Evolutionary conservation across 345 rosid species (phyloP).

Genomic region (Moringa oleifera): DNA sequence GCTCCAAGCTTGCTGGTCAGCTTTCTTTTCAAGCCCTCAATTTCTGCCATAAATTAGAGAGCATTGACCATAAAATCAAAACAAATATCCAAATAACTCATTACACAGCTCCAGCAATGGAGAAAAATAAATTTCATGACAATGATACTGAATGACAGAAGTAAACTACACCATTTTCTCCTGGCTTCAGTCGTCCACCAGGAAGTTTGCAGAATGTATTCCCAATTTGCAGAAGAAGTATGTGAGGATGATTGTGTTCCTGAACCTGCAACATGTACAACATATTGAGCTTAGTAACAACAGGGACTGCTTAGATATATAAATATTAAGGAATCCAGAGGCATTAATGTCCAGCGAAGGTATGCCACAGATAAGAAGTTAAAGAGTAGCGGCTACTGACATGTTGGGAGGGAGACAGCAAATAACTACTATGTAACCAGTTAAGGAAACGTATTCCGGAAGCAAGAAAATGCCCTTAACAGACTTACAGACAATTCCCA

Average conservation of each 20-base stretch:
- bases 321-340: neutral
- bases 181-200: slow-evolving; percentile 94
- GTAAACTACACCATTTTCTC: slow-evolving; percentile 72
- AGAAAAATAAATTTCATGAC: neutral
- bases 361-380: neutral
- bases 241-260: slow-evolving; percentile 95
- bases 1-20: slow-evolving; percentile 95
- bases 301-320: neutral
- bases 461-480: too few relatives aligned
- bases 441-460: too few relatives aligned
- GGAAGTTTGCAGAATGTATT: slow-evolving; percentile 98
- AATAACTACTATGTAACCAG: neutral
- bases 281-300: neutral
- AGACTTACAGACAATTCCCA: too few relatives aligned
- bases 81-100: neutral
- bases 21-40: slow-evolving; percentile 92
- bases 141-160: neutral
- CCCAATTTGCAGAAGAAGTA: slow-evolving; percentile 94
- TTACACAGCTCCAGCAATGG: neutral
- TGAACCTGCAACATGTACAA: slow-evolving; percentile 65
- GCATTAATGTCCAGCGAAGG: neutral
- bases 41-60: slow-evolving; percentile 39
- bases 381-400: too few relatives aligned
- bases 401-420: neutral
- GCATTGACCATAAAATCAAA: slow-evolving; percentile 5